Conservation (phyloP, 23 red algal species). For the Cyanidioschyzon merolae region DNA sequence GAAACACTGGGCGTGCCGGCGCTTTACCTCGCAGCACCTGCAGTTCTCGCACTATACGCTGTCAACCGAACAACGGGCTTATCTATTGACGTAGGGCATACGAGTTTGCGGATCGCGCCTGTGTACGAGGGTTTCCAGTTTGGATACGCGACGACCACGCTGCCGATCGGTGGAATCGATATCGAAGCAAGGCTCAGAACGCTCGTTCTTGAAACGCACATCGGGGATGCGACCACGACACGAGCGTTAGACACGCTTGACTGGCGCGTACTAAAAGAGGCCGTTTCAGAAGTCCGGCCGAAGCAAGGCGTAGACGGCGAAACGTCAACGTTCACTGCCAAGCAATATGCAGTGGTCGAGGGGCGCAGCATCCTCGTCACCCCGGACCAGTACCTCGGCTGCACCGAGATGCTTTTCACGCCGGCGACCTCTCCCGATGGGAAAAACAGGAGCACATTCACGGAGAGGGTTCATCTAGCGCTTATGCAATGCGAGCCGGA, state of each 20-base stretch:
- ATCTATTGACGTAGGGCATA: background rate
- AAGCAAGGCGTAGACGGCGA: background rate
- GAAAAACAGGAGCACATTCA: background rate
- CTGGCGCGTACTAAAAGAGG: background rate
- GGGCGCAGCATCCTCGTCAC: background rate
- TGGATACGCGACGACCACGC: background rate
- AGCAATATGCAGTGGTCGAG: background rate
- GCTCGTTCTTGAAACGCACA: background rate
- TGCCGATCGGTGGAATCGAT: background rate
- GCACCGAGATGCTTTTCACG: background rate
- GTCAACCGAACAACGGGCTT: background rate
- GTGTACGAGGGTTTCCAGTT: constrained; percentile 7
- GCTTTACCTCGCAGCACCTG: background rate
- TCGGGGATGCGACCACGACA: background rate
- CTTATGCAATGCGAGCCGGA: constrained; percentile 10
- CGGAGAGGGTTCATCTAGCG: constrained; percentile 5
- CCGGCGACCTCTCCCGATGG: background rate
- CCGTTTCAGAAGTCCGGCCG: constrained; percentile 10
- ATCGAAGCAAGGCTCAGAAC: background rate
- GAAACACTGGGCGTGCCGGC: constrained; percentile 5
- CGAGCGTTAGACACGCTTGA: background rate
- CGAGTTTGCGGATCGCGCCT: background rate
- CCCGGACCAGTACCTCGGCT: background rate
- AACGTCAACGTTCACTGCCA: background rate
- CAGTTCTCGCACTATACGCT: constrained; percentile 4